Conservation (phyloP, 768 basidiomycete genomes). For the Podaxis mareebaensis region DNA sequence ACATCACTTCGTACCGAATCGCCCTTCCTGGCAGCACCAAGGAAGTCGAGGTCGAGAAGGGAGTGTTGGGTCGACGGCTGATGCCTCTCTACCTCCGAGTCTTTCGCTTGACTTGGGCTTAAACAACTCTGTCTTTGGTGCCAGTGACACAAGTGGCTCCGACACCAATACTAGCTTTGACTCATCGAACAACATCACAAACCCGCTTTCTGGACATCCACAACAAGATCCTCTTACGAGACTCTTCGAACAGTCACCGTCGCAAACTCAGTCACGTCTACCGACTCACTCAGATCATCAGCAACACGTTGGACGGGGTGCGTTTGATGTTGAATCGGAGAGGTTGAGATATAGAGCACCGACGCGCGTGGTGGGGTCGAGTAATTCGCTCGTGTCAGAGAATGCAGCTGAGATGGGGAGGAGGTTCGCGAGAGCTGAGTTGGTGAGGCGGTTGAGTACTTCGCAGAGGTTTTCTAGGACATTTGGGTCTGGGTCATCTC, state of each 20-base stretch:
- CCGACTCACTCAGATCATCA: background rate
- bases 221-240: background rate
- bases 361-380: conserved; percentile 1
- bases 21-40: too few species aligned
- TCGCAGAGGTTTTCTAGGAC: background rate
- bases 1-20: too few species aligned
- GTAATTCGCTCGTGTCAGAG: conserved; percentile 14
- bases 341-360: too few species aligned
- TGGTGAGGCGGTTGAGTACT: conserved; percentile 4
- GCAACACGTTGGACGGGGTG: background rate
- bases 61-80: too few species aligned
- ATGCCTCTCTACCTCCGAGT: conserved; percentile 6
- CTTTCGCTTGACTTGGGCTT: background rate
- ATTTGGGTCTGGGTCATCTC: background rate
- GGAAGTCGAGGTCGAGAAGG: background rate
- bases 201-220: background rate
- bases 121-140: background rate
- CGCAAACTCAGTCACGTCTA: background rate
- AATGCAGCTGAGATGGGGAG: conserved; percentile 11
- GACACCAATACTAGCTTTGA: background rate
- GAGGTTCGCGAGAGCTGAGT: conserved; percentile 9
- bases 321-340: background rate
- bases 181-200: background rate
- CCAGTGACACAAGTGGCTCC: background rate
- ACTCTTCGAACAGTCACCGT: background rate